Evolutionary conservation across 2,329 filamentous ascomycete genomes (phyloP).

Genomic region (Endoconidiophora laricicola): DNA sequence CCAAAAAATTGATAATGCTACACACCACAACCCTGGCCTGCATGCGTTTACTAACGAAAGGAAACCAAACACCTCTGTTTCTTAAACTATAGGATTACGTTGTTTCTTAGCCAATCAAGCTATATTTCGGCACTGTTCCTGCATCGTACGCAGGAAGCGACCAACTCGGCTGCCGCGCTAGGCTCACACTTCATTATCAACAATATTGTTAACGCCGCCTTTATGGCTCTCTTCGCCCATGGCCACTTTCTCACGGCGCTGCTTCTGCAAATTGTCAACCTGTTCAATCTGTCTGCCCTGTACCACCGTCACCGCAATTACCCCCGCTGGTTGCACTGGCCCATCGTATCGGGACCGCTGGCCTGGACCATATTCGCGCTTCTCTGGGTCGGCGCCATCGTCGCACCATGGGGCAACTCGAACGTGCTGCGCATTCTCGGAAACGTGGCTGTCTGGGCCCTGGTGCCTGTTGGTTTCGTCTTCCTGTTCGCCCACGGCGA

Average conservation of each 20-base stretch:
- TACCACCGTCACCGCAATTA: slow-evolving; percentile 67
- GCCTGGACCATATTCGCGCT: slow-evolving; percentile 73
- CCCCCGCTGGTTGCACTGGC: slow-evolving; percentile 58
- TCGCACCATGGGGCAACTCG: slow-evolving; percentile 49
- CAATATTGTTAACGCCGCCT: slow-evolving; percentile 69
- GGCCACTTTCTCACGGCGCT: slow-evolving; percentile 61
- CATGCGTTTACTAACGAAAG: background rate
- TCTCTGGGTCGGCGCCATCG: slow-evolving; percentile 79
- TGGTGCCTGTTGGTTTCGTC: slow-evolving; percentile 59
- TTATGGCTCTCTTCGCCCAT: slow-evolving; percentile 69
- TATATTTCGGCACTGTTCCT: slow-evolving; percentile 68
- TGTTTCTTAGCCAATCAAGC: slow-evolving; percentile 58
- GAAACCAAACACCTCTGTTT: too few species aligned
- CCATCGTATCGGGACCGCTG: slow-evolving; percentile 60
- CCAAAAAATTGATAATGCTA: background rate
- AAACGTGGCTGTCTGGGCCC: slow-evolving; percentile 77
- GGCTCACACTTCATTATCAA: slow-evolving; percentile 73
- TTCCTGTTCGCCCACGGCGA: slow-evolving; percentile 61
- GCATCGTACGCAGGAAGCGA: slow-evolving; percentile 34
- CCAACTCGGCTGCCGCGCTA: slow-evolving; percentile 59
- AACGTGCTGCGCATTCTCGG: slow-evolving; percentile 62
- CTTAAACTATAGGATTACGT: slow-evolving; percentile 37
- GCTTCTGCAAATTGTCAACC: slow-evolving; percentile 61
- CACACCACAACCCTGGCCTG: background rate
- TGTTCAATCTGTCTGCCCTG: slow-evolving; percentile 59